These are phyloP conservation scores for Dimocarpus longan DNA, from an alignment of 345 rosid species.

Conservation along the genomic window DNA sequence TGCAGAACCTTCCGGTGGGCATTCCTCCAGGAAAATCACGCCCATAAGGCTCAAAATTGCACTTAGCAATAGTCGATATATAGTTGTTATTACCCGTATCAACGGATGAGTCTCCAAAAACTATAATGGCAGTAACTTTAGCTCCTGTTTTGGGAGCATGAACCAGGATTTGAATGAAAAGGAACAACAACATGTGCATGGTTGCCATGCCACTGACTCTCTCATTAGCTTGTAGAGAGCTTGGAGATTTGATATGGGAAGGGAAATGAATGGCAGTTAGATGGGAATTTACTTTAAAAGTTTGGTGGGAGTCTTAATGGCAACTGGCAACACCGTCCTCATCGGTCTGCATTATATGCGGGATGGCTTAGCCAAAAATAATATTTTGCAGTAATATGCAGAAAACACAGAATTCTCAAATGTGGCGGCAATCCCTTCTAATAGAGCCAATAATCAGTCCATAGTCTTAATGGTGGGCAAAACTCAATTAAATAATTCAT, in stretches of 20 bases:
- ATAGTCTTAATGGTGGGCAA: no score
- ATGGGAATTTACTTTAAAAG: background rate
- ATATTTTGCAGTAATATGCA: background rate
- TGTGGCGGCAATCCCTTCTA: no score
- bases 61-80: constrained; percentile 39
- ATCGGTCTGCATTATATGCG: background rate
- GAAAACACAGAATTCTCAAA: no score
- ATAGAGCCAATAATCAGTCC: no score
- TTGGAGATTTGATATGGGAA: background rate
- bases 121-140: constrained; percentile 48
- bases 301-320: constrained; percentile 24
- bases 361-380: no score
- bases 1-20: constrained; percentile 58
- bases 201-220: background rate
- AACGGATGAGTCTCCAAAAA: constrained; percentile 61
- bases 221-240: background rate
- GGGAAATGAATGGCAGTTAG: background rate
- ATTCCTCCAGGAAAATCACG: constrained; percentile 47
- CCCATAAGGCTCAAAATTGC: constrained; percentile 59
- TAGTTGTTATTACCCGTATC: constrained; percentile 58
- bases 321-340: background rate
- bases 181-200: constrained; percentile 6
- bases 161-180: constrained; percentile 8
- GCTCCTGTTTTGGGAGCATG: constrained; percentile 3
- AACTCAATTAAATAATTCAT: no score